Evolutionary conservation across 176 grass and related monocot genomes (phyloP), one percentile per base, ranked within the genome.

Genomic region (Typha latifolia): DNA sequence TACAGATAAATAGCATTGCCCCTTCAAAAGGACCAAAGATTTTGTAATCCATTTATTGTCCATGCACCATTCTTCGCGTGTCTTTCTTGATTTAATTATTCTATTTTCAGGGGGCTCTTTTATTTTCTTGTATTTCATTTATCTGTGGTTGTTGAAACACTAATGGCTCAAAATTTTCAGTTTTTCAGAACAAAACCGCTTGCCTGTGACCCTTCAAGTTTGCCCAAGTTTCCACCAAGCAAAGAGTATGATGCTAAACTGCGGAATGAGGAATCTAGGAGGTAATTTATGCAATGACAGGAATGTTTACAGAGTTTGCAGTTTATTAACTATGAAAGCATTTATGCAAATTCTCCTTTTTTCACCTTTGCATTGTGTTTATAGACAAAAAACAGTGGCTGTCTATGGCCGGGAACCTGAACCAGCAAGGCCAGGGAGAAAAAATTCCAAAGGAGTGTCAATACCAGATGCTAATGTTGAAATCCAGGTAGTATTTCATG

Each of bases 241-340:
- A 81, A 81, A 68, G 79, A 75, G 71, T 81, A 81, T 63, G 79
- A 81, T 64, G 79, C 79, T 12, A 81, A 81, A 70, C 79, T 81
- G 26, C 79, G 72, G 13, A 57, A 81, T 69, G 64, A 75, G 62
- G 72, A 81, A 75, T 56, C 72, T 48, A 68, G 79, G 74, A 81
- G 71, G 79, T 81, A 55, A 12, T 16, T 64, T 64, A 43, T 10
- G 11, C 9, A 59, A 19, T 59, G 16, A 19, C 6, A 59, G 6
- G 5, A 59, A 59, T 21, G 11, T 19, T 53, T 18, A 20, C 53
- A 3, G 1, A 59, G 6, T 59, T 59, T 59, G 5, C 11, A 21
- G 4, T 21, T 59, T 59, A 6, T 59, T 43, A 43, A 43, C 37
- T 43, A 1, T 8, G 53, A 22, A n/a, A 22, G n/a, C 53, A 59